Percentiles rank a stretch among this genome's conserved stretches.
These are phyloP conservation scores for Pontederia crassipes DNA, from an alignment of 176 grass and related monocot genomes.

Conservation along the genomic window DNA sequence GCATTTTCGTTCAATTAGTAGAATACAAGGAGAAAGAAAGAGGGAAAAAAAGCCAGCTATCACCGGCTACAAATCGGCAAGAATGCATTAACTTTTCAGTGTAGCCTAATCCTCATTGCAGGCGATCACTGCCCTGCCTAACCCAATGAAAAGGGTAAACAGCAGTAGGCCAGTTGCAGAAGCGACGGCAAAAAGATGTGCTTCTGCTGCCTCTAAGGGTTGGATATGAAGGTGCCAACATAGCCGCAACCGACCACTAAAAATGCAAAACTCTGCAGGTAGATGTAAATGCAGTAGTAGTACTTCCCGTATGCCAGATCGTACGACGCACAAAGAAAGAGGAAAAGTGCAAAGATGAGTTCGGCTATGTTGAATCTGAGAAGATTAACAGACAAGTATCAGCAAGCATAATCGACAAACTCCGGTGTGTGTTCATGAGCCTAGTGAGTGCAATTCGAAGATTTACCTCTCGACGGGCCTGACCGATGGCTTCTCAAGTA, in stretches of 20 bases:
- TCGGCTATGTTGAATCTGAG: slow-evolving; percentile 55
- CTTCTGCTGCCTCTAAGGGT: slow-evolving; percentile 19
- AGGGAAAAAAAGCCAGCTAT: no score
- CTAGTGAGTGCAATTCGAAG: background rate
- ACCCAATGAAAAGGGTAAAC: no score
- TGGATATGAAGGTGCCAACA: slow-evolving; percentile 41
- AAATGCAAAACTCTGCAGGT: slow-evolving; percentile 72
- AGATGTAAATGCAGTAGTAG: slow-evolving; percentile 81
- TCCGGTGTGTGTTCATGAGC: background rate
- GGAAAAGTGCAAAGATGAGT: slow-evolving; percentile 49
- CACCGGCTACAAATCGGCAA: no score
- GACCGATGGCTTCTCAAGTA: slow-evolving; percentile 55
- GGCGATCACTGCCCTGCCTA: no score
- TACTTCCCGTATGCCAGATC: slow-evolving; percentile 38
- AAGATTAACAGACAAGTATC: slow-evolving; percentile 1
- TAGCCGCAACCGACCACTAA: slow-evolving; percentile 74
- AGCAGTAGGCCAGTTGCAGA: no score
- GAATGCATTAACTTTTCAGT: no score
- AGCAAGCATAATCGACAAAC: background rate
- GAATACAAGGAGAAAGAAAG: no score
- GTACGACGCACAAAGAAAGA: slow-evolving; percentile 64
- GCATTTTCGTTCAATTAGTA: no score
- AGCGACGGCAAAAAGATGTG: no score
- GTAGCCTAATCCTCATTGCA: no score
- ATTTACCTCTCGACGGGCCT: slow-evolving; percentile 55